These are phyloP conservation scores for Aspergillus aculeatinus DNA, from an alignment of 2,329 filamentous ascomycete genomes.

Conservation along the genomic window DNA sequence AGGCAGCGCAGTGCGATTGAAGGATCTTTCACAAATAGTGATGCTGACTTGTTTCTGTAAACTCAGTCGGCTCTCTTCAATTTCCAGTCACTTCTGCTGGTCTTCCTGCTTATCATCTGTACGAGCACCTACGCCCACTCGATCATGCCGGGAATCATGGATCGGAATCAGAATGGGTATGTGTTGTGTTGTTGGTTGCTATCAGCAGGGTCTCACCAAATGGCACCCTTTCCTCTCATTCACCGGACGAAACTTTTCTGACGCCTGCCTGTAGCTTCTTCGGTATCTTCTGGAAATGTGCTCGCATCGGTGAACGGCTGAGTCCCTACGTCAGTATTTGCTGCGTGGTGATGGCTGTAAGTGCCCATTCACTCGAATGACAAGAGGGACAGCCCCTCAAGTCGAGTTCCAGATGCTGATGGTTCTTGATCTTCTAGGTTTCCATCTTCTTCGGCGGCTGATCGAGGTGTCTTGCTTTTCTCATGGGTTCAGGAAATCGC, in stretches of 20 bases:
- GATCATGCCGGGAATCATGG: slow-evolving; percentile 83
- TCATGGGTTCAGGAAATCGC: slow-evolving; percentile 9
- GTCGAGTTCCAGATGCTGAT: slow-evolving; percentile 1
- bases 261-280: slow-evolving; percentile 55
- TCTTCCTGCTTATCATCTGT: slow-evolving; percentile 92
- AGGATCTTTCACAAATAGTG: neutral
- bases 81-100: slow-evolving; percentile 93
- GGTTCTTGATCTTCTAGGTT: slow-evolving; percentile 20
- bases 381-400: neutral
- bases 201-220: neutral
- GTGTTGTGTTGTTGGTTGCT: slow-evolving; percentile 22
- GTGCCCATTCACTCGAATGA: slow-evolving; percentile 28
- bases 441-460: slow-evolving; percentile 41
- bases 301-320: slow-evolving; percentile 84
- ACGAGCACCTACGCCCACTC: slow-evolving; percentile 92
- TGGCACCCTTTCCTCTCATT: neutral
- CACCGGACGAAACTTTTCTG: neutral
- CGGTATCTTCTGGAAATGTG: slow-evolving; percentile 94
- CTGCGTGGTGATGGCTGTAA: slow-evolving; percentile 90
- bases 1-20: neutral
- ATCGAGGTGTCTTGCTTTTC: slow-evolving; percentile 8
- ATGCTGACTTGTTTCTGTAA: neutral
- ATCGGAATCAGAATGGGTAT: slow-evolving; percentile 88
- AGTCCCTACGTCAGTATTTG: slow-evolving; percentile 95
- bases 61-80: slow-evolving; percentile 92